Conservation (phyloP, 257 asterid genomes). For the Phtheirospermum japonicum region DNA sequence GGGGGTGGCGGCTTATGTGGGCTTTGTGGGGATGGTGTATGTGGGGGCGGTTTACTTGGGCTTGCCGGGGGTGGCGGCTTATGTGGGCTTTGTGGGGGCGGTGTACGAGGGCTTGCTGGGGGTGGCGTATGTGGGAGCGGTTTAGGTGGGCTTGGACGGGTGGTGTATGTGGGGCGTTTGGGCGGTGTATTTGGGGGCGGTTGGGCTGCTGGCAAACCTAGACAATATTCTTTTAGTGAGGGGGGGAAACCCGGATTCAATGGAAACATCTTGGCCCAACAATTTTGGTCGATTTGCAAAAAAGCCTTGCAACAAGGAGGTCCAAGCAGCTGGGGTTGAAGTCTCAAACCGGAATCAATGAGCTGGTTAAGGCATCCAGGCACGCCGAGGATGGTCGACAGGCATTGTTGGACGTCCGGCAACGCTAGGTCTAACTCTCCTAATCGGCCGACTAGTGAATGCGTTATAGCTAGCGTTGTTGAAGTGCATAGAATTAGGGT, state of each 20-base stretch:
- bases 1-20: too few species aligned
- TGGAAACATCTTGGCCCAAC: slow-evolving; percentile 24
- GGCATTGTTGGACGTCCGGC: slow-evolving; percentile 14
- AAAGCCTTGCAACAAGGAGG: slow-evolving; percentile 22
- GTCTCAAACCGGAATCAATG: slow-evolving; percentile 6
- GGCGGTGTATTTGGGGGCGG: too few species aligned
- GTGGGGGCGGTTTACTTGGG: too few species aligned
- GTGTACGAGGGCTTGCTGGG: too few species aligned
- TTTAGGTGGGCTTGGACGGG: too few species aligned
- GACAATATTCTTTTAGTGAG: slow-evolving; percentile 9
- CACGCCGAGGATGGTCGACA: not conserved
- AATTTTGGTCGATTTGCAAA: slow-evolving; percentile 17
- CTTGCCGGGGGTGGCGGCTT: too few species aligned
- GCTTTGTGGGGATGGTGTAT: too few species aligned
- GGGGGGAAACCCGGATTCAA: not conserved
- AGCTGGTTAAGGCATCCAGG: slow-evolving; percentile 22
- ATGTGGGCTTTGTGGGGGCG: too few species aligned
- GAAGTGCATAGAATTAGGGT: slow-evolving; percentile 18
- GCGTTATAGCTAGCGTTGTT: slow-evolving; percentile 9
- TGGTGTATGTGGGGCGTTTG: too few species aligned
- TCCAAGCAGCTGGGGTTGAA: slow-evolving; percentile 16
- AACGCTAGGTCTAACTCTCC: not conserved
- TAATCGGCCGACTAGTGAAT: too few species aligned
- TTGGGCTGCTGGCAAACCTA: not conserved
- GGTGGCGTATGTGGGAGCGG: too few species aligned